Conservation (phyloP, 768 basidiomycete genomes). For the Mrakia gelida region DNA sequence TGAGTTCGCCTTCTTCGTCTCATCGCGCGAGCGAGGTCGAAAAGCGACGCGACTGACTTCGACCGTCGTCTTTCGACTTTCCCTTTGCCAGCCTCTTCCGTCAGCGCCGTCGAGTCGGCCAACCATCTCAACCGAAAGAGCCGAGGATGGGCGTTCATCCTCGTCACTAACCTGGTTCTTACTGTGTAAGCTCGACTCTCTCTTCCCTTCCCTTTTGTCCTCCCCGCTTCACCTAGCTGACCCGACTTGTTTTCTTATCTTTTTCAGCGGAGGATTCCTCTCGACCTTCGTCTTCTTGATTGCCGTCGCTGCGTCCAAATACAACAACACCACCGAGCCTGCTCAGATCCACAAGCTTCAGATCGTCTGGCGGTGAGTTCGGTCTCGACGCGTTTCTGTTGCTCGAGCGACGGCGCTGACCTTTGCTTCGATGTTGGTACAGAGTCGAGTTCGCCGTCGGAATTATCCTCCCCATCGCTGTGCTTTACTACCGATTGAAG, state of each 20-base stretch:
- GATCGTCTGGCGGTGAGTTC: conserved; percentile 33
- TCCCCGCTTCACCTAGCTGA: too few species aligned
- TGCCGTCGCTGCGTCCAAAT: conserved; percentile 56
- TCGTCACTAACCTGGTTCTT: conserved; percentile 70
- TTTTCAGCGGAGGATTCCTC: conserved; percentile 37
- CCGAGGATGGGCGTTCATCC: conserved; percentile 67
- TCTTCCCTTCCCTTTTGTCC: too few species aligned
- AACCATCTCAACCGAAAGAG: conserved; percentile 61
- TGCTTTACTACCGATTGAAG: conserved; percentile 65
- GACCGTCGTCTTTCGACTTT: too few species aligned
- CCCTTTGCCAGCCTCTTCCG: conserved; percentile 53
- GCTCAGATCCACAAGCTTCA: conserved; percentile 25
- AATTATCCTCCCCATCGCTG: conserved; percentile 59
- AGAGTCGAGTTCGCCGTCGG: conserved; percentile 54
- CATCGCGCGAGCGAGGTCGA: too few species aligned
- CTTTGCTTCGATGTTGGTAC: neutral
- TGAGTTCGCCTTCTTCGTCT: too few species aligned
- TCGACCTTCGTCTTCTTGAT: conserved; percentile 19
- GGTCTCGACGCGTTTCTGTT: neutral
- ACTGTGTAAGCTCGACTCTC: conserved; percentile 35
- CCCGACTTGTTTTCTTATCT: too few species aligned
- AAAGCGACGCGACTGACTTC: too few species aligned
- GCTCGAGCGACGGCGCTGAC: neutral
- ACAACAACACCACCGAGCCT: conserved; percentile 57
- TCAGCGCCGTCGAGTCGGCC: conserved; percentile 65